Conservation (phyloP, 441 rosid genomes). For the Bocquillonia castaneifolia region DNA sequence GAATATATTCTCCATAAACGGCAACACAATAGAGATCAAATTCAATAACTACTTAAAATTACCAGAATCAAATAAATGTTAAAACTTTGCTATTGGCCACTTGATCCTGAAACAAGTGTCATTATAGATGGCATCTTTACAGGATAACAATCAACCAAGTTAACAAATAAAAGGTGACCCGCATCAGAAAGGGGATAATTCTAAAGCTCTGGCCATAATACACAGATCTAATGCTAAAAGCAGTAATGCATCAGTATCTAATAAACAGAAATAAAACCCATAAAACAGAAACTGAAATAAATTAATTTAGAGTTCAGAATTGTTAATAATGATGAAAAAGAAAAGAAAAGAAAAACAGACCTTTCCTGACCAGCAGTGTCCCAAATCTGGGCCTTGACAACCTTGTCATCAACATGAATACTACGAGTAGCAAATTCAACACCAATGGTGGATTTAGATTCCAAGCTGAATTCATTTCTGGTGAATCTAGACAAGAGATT, state of each 20-base stretch:
- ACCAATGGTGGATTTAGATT: conserved; percentile 48
- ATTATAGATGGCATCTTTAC: not conserved
- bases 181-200: not conserved
- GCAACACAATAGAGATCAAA: not conserved
- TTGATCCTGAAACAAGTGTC: not conserved
- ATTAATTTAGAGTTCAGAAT: not conserved
- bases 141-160: not conserved
- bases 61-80: not conserved
- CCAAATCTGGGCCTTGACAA: conserved; percentile 52
- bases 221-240: conserved; percentile 7
- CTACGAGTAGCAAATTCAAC: conserved; percentile 49
- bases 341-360: conserved; percentile 15
- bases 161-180: not conserved
- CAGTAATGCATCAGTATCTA: not conserved
- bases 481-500: conserved; percentile 43
- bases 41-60: conserved; percentile 1
- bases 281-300: not conserved
- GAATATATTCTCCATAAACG: not conserved
- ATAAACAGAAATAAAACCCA: not conserved
- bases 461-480: conserved; percentile 41
- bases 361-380: conserved; percentile 50
- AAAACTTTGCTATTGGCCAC: not conserved
- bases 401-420: conserved; percentile 40
- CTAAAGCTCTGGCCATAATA: not conserved
- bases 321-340: not conserved